These are phyloP conservation scores for Ustilago trichophora DNA, from an alignment of 1,284 basidiomycete species.

Conservation along the genomic window DNA sequence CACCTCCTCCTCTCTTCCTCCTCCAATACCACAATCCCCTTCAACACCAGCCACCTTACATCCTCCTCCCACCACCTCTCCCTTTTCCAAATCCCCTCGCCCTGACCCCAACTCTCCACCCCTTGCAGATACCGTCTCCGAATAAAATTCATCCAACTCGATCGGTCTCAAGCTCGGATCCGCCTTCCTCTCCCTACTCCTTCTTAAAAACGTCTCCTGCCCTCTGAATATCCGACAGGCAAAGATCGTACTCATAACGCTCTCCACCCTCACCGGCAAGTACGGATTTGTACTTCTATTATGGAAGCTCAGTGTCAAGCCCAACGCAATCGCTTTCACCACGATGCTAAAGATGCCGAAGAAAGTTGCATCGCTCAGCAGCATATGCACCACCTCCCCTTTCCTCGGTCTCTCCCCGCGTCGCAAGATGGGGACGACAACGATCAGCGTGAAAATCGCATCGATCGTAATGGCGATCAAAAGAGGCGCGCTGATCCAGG, in stretches of 20 bases:
- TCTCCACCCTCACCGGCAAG: conserved; percentile 17
- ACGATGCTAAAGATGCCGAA: conserved; percentile 21
- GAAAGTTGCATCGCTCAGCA: conserved; percentile 22
- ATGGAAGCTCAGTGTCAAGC: neutral
- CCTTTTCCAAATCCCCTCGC: neutral
- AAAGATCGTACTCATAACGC: conserved; percentile 22
- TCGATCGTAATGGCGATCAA: conserved; percentile 18
- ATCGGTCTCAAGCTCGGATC: conserved; percentile 8
- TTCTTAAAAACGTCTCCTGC: conserved; percentile 18
- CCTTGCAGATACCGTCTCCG: neutral
- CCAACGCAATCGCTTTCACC: conserved; percentile 14
- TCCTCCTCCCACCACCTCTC: neutral
- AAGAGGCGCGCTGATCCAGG: conserved; percentile 11
- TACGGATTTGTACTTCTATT: conserved; percentile 5
- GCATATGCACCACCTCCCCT: conserved; percentile 23
- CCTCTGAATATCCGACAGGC: conserved; percentile 33
- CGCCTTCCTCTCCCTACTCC: conserved; percentile 7
- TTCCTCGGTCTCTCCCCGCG: neutral
- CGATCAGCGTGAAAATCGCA: conserved; percentile 13
- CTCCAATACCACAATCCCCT: neutral
- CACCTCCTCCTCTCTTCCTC: neutral
- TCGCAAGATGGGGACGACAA: conserved; percentile 16
- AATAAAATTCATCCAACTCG: neutral
- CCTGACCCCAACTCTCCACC: neutral
- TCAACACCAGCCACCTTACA: too few species aligned